Evolutionary conservation across 1,139 yeast species (phyloP).

Genomic region (Kurtzmaniella quercitrusa): DNA sequence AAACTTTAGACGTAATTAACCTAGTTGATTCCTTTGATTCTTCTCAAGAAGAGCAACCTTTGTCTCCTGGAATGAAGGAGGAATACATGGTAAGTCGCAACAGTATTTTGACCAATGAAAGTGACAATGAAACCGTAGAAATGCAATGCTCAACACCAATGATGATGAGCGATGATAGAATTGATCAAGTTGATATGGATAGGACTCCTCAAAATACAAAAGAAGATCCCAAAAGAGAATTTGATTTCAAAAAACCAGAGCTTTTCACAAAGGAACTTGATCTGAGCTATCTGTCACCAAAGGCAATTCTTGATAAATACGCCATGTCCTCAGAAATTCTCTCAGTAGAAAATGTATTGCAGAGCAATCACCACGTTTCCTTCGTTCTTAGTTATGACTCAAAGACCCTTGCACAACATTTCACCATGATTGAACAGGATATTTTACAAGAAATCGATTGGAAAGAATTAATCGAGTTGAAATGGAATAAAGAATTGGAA

Average conservation of each 20-base stretch:
- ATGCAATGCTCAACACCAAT: slow-evolving; percentile 1
- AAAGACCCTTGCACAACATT: slow-evolving; percentile 63
- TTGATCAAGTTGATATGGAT: background rate
- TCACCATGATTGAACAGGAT: slow-evolving; percentile 84
- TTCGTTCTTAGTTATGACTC: slow-evolving; percentile 74
- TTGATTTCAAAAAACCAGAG: background rate
- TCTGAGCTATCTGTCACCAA: slow-evolving; percentile 23
- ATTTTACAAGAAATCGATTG: slow-evolving; percentile 83
- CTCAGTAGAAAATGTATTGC: slow-evolving; percentile 34
- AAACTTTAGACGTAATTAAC: slow-evolving; percentile 36
- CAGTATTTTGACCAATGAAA: background rate
- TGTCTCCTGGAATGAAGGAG: slow-evolving; percentile 8
- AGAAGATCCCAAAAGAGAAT: background rate
- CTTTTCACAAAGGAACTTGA: background rate
- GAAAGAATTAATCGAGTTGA: slow-evolving; percentile 79
- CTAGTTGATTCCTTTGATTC: slow-evolving; percentile 17
- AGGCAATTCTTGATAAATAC: slow-evolving; percentile 34
- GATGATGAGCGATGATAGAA: slow-evolving; percentile 6
- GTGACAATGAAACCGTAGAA: slow-evolving; percentile 4
- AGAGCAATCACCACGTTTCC: slow-evolving; percentile 57
- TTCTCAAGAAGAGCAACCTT: slow-evolving; percentile 22
- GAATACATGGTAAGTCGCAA: background rate
- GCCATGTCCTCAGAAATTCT: slow-evolving; percentile 26
- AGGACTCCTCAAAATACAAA: background rate
- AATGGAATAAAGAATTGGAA: slow-evolving; percentile 64